Evolutionary conservation across 345 rosid genomes (phyloP).

Genomic region (Citrus sp.): DNA sequence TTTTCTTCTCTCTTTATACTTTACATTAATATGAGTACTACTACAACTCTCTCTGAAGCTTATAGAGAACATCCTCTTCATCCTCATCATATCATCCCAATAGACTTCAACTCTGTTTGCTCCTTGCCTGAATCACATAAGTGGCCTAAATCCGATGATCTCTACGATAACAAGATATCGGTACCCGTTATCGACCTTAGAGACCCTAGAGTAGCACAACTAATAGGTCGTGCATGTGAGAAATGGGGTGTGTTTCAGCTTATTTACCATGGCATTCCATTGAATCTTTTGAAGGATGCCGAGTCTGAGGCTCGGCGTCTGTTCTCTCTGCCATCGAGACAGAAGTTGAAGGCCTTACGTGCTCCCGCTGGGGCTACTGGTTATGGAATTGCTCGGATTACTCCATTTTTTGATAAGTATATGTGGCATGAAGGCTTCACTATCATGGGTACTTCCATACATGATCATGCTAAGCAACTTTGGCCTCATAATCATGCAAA

Average conservation of each 20-base stretch:
- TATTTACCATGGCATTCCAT: conserved; percentile 55
- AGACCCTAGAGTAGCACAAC: conserved; percentile 36
- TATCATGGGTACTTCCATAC: conserved; percentile 52
- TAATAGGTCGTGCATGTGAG: conserved; percentile 53
- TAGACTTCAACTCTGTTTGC: conserved; percentile 46
- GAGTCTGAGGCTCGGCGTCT: conserved; percentile 52
- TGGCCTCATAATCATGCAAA: conserved; percentile 56
- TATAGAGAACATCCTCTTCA: conserved; percentile 50
- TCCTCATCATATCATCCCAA: conserved; percentile 43
- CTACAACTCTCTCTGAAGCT: conserved; percentile 45
- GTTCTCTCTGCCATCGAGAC: conserved; percentile 58
- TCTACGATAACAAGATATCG: conserved; percentile 8
- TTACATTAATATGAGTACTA: conserved; percentile 3
- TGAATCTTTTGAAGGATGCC: conserved; percentile 36
- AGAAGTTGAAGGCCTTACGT: conserved; percentile 57
- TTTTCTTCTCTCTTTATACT: neutral
- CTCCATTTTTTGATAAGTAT: conserved; percentile 58
- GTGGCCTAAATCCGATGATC: conserved; percentile 40
- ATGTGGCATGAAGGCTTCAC: conserved; percentile 99
- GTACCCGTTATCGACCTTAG: conserved; percentile 58
- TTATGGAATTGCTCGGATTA: conserved; percentile 68
- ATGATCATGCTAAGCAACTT: conserved; percentile 58
- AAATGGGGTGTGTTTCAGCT: conserved; percentile 78
- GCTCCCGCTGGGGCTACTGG: conserved; percentile 53
- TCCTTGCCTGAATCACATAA: conserved; percentile 55